A percentile compares a stretch with the other conserved stretches of the same genome.
phyloP scores from a whole-genome alignment of 805 yeast genomes.

The Cyberlindnera mrakii region DNA sequence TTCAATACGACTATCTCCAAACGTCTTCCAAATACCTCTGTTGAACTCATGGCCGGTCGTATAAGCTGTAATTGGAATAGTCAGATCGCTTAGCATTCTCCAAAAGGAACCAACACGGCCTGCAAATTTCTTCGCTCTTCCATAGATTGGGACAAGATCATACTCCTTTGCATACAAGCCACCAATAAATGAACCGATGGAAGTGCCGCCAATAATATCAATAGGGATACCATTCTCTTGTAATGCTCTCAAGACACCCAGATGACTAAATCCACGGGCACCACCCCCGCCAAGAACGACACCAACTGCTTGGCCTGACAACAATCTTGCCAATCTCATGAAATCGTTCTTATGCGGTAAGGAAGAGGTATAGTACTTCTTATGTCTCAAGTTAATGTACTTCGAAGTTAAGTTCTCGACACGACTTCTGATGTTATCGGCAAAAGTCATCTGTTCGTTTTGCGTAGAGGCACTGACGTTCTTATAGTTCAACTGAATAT shows the following conservation, averaged over 20 bases:
- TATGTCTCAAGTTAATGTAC: constrained; percentile 13
- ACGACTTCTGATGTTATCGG: constrained; percentile 25
- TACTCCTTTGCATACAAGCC: constrained; percentile 92
- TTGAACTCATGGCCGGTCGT: constrained; percentile 97
- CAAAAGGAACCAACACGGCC: constrained; percentile 78
- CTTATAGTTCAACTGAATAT: constrained; percentile 59
- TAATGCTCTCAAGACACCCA: constrained; percentile 85
- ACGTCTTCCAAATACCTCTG: constrained; percentile 94
- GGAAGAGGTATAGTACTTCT: constrained; percentile 23
- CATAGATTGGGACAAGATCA: constrained; percentile 85
- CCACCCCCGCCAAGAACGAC: constrained; percentile 97
- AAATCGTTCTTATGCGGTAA: constrained; percentile 78
- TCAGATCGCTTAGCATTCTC: constrained; percentile 78
- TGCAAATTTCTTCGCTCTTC: constrained; percentile 81
- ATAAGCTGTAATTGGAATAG: constrained; percentile 91
- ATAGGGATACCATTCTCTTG: constrained; percentile 92
- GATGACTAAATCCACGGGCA: constrained; percentile 88
- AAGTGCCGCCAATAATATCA: constrained; percentile 92
- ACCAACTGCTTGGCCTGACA: constrained; percentile 92
- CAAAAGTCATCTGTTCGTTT: constrained; percentile 16
- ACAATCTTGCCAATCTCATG: constrained; percentile 77
- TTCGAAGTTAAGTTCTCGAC: constrained; percentile 32
- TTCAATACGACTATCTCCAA: constrained; percentile 88
- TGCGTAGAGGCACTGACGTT: constrained; percentile 1
- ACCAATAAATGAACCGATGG: constrained; percentile 93